Evolutionary conservation across 2,329 filamentous ascomycete species (phyloP).

Genomic region (Cladobotryum protrusum): DNA sequence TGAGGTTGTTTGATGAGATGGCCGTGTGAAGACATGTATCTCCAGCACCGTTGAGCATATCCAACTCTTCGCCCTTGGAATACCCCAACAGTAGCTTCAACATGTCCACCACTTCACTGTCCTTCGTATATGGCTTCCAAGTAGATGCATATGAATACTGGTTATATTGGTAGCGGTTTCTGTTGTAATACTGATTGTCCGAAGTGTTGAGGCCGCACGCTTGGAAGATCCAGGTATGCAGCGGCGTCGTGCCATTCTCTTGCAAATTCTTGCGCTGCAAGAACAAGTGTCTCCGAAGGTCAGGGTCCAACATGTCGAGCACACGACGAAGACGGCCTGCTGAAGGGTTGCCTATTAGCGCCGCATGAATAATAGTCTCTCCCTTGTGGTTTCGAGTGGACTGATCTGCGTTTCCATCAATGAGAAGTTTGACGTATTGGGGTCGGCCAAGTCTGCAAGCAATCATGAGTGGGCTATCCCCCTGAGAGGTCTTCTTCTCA

Average conservation of each 20-base stretch:
- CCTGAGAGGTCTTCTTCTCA: conserved; percentile 52
- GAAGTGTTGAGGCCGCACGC: conserved; percentile 16
- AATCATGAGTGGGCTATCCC: conserved; percentile 62
- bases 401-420: conserved; percentile 65
- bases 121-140: conserved; percentile 18
- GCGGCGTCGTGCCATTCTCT: conserved; percentile 53
- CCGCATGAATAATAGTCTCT: conserved; percentile 63
- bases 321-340: conserved; percentile 37
- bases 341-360: conserved; percentile 31
- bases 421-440: conserved; percentile 53
- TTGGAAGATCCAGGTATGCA: conserved; percentile 52
- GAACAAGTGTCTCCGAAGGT: conserved; percentile 52
- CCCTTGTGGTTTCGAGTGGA: conserved; percentile 53
- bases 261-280: conserved; percentile 48
- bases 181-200: conserved; percentile 10
- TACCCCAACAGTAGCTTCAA: conserved; percentile 47
- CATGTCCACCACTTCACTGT: conserved; percentile 32
- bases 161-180: conserved; percentile 8
- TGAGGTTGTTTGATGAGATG: conserved; percentile 33
- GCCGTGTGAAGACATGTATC: conserved; percentile 59
- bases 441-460: conserved; percentile 53
- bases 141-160: background rate
- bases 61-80: conserved; percentile 49
- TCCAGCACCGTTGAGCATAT: conserved; percentile 56
- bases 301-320: conserved; percentile 51